Base-by-base conservation (phyloP, 2,329 filamentous ascomycete genomes). In the Colletotrichum viniferum region DNA sequence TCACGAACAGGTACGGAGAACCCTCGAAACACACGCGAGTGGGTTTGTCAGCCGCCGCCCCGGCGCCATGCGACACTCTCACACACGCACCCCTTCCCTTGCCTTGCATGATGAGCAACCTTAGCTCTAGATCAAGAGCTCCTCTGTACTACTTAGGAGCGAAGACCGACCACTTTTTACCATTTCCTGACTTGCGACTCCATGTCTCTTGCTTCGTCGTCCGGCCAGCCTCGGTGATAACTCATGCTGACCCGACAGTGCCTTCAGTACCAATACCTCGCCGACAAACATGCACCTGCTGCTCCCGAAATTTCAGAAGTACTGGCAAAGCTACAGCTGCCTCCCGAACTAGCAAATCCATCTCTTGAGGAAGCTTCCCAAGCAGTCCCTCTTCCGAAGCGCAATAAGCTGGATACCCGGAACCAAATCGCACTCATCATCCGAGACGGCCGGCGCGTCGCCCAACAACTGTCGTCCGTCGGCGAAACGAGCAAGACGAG, bases 121-220 rank as follows among this genome's bases (percentile, higher is more conserved):
- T 94, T 95, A 95, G 94, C 94, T 95, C 94, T 95, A 95, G 94
- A 95, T 94, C 93, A 93, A 89, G 90, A 95, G 92, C 89, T 90
- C 87, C 89, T 52, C 43, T 82, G 34, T 34, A 62, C 78, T 52
- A 77, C 77, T 77, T 80, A 84, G 88, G 87, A 88, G 87, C 87
- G 82, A 85, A 91, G 93, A 94, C 89, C 87, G 92, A 94, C 84
- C 91, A 83, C 78, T 82, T 83, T 61, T 83, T 81, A 84, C 79
- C 83, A 86, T 80, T 82, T 81, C 83, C 86, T 87, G 86, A 88
- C 82, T 52, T 77, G 60, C 77, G 74, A 58, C 76, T 77, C 73
- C 77, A 28, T 74, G 69, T 72, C 13, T 52, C 43, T 13, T 73
- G 28, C 55, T 76, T 71, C 48, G 75, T 77, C 65, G 24, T 77